These are phyloP conservation scores for Entomortierella parvispora DNA, from an alignment of 192 early-diverging fungal genomes.

Conservation along the genomic window DNA sequence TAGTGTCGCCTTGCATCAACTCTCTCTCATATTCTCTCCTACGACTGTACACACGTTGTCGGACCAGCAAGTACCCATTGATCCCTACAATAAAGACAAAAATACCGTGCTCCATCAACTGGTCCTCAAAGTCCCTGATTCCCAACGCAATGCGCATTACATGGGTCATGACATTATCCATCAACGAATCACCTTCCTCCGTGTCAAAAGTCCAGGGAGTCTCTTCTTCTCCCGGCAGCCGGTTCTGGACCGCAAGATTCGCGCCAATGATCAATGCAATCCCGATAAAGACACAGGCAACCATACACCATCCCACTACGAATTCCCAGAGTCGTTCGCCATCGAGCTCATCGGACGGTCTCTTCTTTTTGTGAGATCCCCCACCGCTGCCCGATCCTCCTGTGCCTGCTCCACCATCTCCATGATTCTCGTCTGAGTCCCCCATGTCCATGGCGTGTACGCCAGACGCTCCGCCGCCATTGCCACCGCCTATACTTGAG, in stretches of 20 bases:
- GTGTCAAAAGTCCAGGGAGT: conserved; percentile 31
- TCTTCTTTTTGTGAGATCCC: background rate
- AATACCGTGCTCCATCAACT: conserved; percentile 44
- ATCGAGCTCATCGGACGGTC: conserved; percentile 1
- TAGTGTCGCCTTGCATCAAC: conserved; percentile 53
- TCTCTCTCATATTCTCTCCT: conserved; percentile 19
- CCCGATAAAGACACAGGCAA: conserved; percentile 19
- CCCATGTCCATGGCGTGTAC: too few relatives aligned
- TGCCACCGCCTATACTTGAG: background rate
- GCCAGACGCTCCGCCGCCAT: background rate
- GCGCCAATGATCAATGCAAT: conserved; percentile 16
- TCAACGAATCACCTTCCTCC: conserved; percentile 18
- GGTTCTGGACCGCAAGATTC: conserved; percentile 9
- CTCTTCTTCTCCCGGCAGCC: background rate
- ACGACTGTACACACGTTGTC: conserved; percentile 29
- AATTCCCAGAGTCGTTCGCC: conserved; percentile 37
- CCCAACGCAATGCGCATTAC: conserved; percentile 29
- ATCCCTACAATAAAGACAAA: conserved; percentile 40
- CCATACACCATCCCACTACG: conserved; percentile 36
- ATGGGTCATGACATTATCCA: conserved; percentile 28
- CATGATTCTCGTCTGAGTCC: too few relatives aligned
- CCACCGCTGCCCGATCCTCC: background rate
- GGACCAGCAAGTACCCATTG: conserved; percentile 29
- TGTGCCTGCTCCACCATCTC: background rate
- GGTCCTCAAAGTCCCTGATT: conserved; percentile 37